A percentile compares a stretch with the other conserved stretches of the same genome.
Evolutionary conservation across 2,329 filamentous ascomycete species (phyloP).

Genomic region (Penicillium sp.): DNA sequence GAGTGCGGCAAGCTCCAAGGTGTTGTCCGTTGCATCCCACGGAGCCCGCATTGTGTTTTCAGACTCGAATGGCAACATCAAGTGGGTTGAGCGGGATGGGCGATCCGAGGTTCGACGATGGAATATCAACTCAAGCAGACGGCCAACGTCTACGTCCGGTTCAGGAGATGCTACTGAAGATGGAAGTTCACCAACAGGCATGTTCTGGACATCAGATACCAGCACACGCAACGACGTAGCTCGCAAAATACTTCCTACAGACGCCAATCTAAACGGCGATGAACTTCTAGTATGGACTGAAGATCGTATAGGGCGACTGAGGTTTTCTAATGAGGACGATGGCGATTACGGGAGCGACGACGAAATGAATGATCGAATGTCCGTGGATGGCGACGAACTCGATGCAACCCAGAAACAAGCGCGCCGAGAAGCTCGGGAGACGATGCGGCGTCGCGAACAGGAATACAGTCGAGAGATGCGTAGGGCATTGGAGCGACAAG

Average conservation of each 20-base stretch:
- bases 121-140: slow-evolving; percentile 51
- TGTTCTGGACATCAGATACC: slow-evolving; percentile 51
- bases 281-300: slow-evolving; percentile 85
- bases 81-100: slow-evolving; percentile 88
- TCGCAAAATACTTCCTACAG: slow-evolving; percentile 70
- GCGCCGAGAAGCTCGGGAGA: slow-evolving; percentile 26
- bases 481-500: slow-evolving; percentile 69
- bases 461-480: slow-evolving; percentile 72
- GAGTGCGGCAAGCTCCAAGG: slow-evolving; percentile 72
- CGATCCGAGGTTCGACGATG: slow-evolving; percentile 51
- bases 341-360: slow-evolving; percentile 27
- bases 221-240: slow-evolving; percentile 63
- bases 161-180: neutral
- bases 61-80: slow-evolving; percentile 77
- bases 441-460: slow-evolving; percentile 31
- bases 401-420: slow-evolving; percentile 10
- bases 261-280: slow-evolving; percentile 47
- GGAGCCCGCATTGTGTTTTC: slow-evolving; percentile 78
- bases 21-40: slow-evolving; percentile 76
- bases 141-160: slow-evolving; percentile 11
- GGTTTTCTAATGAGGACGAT: slow-evolving; percentile 50
- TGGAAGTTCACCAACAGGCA: slow-evolving; percentile 41
- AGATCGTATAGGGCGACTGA: slow-evolving; percentile 71
- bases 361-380: slow-evolving; percentile 31
- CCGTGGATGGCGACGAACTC: neutral